Conservation (phyloP, 2,329 filamentous ascomycete species). For the Niveomyces coronatus region DNA sequence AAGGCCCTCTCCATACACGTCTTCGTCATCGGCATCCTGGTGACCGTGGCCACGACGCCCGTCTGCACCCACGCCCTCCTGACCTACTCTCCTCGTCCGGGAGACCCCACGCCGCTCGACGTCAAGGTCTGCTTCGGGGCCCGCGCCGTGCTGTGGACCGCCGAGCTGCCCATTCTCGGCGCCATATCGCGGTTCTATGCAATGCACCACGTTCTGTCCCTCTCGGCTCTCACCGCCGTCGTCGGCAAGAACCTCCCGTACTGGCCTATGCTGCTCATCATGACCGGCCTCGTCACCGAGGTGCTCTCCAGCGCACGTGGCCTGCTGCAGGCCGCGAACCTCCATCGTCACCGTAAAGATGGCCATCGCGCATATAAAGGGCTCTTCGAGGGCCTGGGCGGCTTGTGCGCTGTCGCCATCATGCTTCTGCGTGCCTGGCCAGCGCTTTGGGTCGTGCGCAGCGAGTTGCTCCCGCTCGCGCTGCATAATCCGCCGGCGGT, state of each 20-base stretch:
- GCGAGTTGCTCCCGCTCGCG: background rate
- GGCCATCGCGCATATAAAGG: too few species aligned
- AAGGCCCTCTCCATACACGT: conserved; percentile 9
- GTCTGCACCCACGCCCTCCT: conserved; percentile 8
- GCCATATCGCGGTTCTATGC: conserved; percentile 10
- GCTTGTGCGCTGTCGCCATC: background rate
- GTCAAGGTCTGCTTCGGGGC: conserved; percentile 10
- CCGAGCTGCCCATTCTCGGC: conserved; percentile 11
- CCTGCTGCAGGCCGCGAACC: conserved; percentile 6
- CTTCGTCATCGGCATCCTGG: conserved; percentile 10
- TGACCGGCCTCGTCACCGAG: conserved; percentile 11
- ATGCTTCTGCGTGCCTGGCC: background rate
- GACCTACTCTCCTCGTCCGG: background rate
- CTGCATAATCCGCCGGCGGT: background rate
- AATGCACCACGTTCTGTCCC: conserved; percentile 11
- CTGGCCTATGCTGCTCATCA: conserved; percentile 9
- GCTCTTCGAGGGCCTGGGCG: background rate
- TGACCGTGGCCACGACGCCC: conserved; percentile 6
- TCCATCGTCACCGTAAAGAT: background rate
- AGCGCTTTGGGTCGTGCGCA: background rate
- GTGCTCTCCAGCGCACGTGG: conserved; percentile 9
- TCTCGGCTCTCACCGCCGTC: conserved; percentile 5
- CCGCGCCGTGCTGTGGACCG: conserved; percentile 10
- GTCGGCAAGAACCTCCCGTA: background rate
- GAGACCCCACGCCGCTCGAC: background rate